phyloP scores from a whole-genome alignment of 2,329 filamentous ascomycete genomes.

The Periconia macrospinosa region DNA sequence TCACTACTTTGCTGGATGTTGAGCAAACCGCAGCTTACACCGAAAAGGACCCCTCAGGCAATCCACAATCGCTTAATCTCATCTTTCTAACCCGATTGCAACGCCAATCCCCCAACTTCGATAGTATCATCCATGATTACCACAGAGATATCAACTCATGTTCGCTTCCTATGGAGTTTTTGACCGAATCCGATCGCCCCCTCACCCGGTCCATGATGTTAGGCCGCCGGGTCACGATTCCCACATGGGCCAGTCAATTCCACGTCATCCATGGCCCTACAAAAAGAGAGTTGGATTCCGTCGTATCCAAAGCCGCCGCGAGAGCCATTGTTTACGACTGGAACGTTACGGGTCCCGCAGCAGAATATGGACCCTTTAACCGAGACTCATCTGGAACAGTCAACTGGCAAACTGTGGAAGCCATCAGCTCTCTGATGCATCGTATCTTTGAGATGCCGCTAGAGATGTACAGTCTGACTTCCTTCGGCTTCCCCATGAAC shows the following conservation, averaged over 20 bases:
- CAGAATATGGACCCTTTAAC: slow-evolving; percentile 22
- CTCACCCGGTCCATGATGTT: slow-evolving; percentile 19
- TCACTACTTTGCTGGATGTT: slow-evolving; percentile 19
- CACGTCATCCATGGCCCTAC: slow-evolving; percentile 25
- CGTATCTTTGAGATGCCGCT: slow-evolving; percentile 15
- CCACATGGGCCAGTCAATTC: slow-evolving; percentile 23
- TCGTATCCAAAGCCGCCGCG: slow-evolving; percentile 15
- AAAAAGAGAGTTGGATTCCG: slow-evolving; percentile 16
- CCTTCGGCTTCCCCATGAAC: slow-evolving; percentile 17
- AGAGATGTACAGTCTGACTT: slow-evolving; percentile 4
- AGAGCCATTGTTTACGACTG: slow-evolving; percentile 26
- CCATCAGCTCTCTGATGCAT: slow-evolving; percentile 23
- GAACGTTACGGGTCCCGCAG: slow-evolving; percentile 12
- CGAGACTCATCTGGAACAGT: slow-evolving; percentile 18
- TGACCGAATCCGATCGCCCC: slow-evolving; percentile 8
- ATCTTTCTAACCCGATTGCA: slow-evolving; percentile 15
- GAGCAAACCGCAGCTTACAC: slow-evolving; percentile 16
- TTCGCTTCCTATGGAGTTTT: slow-evolving; percentile 12
- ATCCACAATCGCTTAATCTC: slow-evolving; percentile 16
- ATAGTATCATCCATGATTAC: slow-evolving; percentile 21
- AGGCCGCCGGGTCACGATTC: slow-evolving; percentile 4
- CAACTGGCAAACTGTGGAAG: slow-evolving; percentile 23
- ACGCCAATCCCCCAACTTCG: slow-evolving; percentile 5
- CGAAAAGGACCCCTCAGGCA: not conserved
- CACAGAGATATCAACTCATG: slow-evolving; percentile 14